These are phyloP conservation scores for Paraphaeosphaeria minitans DNA, from an alignment of 2,329 filamentous ascomycete genomes.

Conservation along the genomic window DNA sequence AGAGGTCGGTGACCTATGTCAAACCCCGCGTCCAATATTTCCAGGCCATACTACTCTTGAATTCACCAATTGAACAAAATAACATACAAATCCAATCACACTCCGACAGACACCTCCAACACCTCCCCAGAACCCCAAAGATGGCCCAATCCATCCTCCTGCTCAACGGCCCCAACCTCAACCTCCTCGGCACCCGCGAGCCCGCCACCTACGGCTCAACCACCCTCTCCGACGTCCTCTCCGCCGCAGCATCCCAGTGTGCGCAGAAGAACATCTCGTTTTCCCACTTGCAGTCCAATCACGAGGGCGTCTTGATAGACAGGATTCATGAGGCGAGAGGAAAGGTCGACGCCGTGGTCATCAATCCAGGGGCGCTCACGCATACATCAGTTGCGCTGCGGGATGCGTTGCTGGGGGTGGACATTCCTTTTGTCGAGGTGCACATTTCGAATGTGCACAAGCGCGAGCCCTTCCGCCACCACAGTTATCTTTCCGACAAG, in stretches of 20 bases:
- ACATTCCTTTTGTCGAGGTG: constrained; percentile 77
- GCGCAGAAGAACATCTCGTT: constrained; percentile 49
- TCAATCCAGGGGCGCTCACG: constrained; percentile 77
- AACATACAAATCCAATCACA: no score
- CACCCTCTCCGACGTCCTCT: constrained; percentile 67
- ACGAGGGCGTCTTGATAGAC: constrained; percentile 76
- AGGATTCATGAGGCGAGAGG: constrained; percentile 70
- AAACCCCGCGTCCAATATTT: not conserved
- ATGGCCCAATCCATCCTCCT: constrained; percentile 61
- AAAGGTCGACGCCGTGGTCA: constrained; percentile 68
- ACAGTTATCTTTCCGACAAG: constrained; percentile 77
- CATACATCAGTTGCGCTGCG: constrained; percentile 77
- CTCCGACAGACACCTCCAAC: not conserved
- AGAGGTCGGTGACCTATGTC: not conserved
- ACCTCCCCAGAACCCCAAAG: not conserved
- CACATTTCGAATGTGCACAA: constrained; percentile 78
- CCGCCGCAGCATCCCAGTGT: constrained; percentile 54
- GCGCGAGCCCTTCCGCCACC: constrained; percentile 69
- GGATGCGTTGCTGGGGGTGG: constrained; percentile 72
- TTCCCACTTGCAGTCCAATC: constrained; percentile 72
- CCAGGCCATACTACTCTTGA: not conserved
- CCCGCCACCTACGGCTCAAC: constrained; percentile 74
- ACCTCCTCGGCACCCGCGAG: constrained; percentile 76
- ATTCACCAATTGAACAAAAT: no score
- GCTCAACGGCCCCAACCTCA: constrained; percentile 83